Base-by-base conservation (phyloP, 2,329 filamentous ascomycete genomes). In the Annulohypoxylon truncatum region DNA sequence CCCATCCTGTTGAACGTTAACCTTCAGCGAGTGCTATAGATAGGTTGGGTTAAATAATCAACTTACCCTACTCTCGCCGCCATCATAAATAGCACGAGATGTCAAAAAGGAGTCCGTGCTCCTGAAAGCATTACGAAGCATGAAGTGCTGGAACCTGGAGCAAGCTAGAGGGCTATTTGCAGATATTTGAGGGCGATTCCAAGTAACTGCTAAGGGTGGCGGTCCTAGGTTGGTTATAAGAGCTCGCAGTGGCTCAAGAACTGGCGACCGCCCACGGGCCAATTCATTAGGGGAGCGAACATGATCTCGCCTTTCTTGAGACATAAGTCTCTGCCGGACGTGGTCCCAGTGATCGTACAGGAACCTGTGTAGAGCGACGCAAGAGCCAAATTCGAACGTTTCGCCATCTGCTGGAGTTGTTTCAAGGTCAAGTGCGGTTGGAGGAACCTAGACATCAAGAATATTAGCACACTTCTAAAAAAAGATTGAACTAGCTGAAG, bases 311-410 rank as follows among this genome's bases (percentile, higher is more conserved):
- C 85, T 82, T 72, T 90, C 88, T 62, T 86, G 83, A 7, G 87
- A 83, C 29, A 87, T 82, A 15, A 92, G 82, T 40, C 87, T 87
- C 71, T 91, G 89, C 48, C 88, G 82, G 15, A 92, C 85, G 66
- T 89, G 87, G 67, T 92, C 89, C 89, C 89, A 91, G 67, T 92
- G 88, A 66, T 92, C 89, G 71, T 91, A 92, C 9, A 92, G 77
- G 70, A 91, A 92, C 40, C 89, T 82, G 77, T 92, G 89, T 12
- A 92, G 79, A 1, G 89, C 85, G 20, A 92, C 89, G 66, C 89
- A 90, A n/a, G 89, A 90, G 29, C 89, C 89, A 73, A 92, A 91
- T 74, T 91, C 89, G 64, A 89, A 89, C 1, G 85, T 84, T 61
- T 89, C 86, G 2, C 78, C 78, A 22, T 75, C 72, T 38, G 79